phyloP scores from a whole-genome alignment of 2,329 filamentous ascomycete species.

The Scolecobasidium constrictum region DNA sequence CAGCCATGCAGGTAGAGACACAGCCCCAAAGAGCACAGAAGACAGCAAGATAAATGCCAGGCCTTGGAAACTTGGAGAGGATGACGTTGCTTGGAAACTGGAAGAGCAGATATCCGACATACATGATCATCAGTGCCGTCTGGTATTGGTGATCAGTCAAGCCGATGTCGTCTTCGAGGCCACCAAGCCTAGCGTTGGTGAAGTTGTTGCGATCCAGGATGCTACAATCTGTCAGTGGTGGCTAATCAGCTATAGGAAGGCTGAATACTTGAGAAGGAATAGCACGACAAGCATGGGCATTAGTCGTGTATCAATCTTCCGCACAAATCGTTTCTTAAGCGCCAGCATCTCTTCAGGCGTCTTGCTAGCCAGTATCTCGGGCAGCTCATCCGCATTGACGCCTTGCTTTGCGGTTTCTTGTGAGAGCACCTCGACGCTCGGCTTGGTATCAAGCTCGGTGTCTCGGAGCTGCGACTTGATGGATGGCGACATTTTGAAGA shows the following conservation, averaged over 20 bases:
- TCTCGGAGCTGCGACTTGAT: no score
- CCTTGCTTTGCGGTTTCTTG: no score
- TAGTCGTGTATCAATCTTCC: conserved; percentile 61
- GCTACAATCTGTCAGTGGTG: no score
- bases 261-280: no score
- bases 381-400: no score
- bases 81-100: conserved; percentile 28
- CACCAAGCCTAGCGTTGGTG: conserved; percentile 48
- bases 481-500: no score
- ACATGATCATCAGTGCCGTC: conserved; percentile 36
- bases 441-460: no score
- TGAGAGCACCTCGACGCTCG: no score
- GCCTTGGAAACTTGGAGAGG: conserved; percentile 22
- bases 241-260: no score
- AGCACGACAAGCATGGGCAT: conserved; percentile 58
- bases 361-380: no score
- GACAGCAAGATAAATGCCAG: conserved; percentile 19
- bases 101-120: conserved; percentile 43
- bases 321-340: no score
- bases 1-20: conserved; percentile 21
- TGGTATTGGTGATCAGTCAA: conserved; percentile 50
- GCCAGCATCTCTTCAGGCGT: no score
- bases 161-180: conserved; percentile 40
- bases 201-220: conserved; percentile 58
- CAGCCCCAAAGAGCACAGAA: conserved; percentile 24